Percentiles rank a stretch among this genome's conserved stretches.
Conservation (phyloP, 1,139 yeast genomes). For the Hanseniaspora sp. region DNA sequence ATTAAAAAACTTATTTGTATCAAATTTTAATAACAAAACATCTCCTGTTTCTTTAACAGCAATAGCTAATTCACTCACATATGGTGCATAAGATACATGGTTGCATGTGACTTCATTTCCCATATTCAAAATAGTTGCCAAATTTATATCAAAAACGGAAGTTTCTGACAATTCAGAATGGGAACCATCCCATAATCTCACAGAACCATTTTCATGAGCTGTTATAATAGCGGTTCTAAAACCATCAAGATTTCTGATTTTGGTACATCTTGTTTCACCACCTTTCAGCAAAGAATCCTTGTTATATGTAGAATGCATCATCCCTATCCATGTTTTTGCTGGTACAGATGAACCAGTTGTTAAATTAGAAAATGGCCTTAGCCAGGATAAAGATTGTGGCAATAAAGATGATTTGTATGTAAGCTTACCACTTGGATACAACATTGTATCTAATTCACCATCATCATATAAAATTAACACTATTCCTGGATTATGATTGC, state of each 20-base stretch:
- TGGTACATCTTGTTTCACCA: conserved; percentile 55
- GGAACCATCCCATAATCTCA: conserved; percentile 72
- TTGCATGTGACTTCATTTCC: conserved; percentile 39
- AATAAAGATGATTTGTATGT: conserved; percentile 50
- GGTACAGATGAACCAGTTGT: conserved; percentile 47
- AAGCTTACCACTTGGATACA: conserved; percentile 45
- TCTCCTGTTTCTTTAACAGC: conserved; percentile 55
- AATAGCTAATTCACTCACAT: conserved; percentile 64
- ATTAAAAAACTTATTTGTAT: conserved; percentile 38
- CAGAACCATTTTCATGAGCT: conserved; percentile 73
- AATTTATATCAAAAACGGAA: conserved; percentile 45
- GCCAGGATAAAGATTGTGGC: conserved; percentile 71
- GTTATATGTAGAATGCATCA: conserved; percentile 43
- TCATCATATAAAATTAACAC: conserved; percentile 48
- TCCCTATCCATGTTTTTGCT: conserved; percentile 64
- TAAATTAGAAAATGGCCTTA: conserved; percentile 59
- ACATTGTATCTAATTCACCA: conserved; percentile 45
- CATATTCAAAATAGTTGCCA: conserved; percentile 38
- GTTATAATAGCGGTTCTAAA: conserved; percentile 57
- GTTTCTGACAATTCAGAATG: conserved; percentile 61
- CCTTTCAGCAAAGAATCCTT: conserved; percentile 48
- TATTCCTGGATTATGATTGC: conserved; percentile 56
- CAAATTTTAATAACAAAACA: conserved; percentile 65
- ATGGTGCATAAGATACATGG: conserved; percentile 62
- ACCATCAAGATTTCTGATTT: conserved; percentile 44